Evolutionary conservation across 768 basidiomycete genomes (phyloP).

Genomic region (Nidularia pulvinata): DNA sequence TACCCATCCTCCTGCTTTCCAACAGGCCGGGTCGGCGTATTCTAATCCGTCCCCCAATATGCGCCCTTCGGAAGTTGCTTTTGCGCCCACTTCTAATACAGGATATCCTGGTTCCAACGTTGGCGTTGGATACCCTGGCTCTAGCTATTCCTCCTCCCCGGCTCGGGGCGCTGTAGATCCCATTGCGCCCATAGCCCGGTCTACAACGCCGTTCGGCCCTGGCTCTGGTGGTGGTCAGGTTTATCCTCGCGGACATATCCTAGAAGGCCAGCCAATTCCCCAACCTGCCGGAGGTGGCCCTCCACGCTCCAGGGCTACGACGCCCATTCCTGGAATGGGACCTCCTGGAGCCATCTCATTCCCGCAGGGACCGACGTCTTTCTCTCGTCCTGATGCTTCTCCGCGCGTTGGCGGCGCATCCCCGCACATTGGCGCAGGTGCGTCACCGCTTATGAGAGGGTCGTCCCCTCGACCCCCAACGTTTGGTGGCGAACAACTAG

Average conservation of each 20-base stretch:
- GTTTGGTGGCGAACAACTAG: constrained; percentile 34
- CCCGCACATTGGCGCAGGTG: constrained; percentile 14
- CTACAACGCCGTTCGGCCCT: constrained; percentile 41
- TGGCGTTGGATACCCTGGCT: constrained; percentile 25
- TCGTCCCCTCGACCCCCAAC: constrained; percentile 22
- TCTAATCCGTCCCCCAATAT: constrained; percentile 46
- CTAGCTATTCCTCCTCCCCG: constrained; percentile 35
- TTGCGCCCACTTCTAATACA: background rate
- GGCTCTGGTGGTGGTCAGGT: constrained; percentile 22
- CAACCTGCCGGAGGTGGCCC: constrained; percentile 32
- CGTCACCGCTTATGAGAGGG: constrained; percentile 14
- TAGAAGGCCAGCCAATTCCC: constrained; percentile 52
- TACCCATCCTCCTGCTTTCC: constrained; percentile 1
- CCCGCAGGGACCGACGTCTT: constrained; percentile 14
- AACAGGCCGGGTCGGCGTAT: constrained; percentile 13
- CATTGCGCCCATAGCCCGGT: constrained; percentile 21
- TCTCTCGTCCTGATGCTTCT: constrained; percentile 9
- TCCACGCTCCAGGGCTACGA: constrained; percentile 40
- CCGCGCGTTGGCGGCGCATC: constrained; percentile 21
- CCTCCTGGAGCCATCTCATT: constrained; percentile 10
- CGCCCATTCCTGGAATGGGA: constrained; percentile 47
- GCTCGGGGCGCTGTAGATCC: constrained; percentile 24
- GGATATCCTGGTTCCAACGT: constrained; percentile 11
- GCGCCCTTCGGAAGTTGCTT: constrained; percentile 42
- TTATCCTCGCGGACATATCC: constrained; percentile 58